Base-by-base conservation (phyloP, 176 grass and related monocot genomes). In the Eremochloa ophiuroides region DNA sequence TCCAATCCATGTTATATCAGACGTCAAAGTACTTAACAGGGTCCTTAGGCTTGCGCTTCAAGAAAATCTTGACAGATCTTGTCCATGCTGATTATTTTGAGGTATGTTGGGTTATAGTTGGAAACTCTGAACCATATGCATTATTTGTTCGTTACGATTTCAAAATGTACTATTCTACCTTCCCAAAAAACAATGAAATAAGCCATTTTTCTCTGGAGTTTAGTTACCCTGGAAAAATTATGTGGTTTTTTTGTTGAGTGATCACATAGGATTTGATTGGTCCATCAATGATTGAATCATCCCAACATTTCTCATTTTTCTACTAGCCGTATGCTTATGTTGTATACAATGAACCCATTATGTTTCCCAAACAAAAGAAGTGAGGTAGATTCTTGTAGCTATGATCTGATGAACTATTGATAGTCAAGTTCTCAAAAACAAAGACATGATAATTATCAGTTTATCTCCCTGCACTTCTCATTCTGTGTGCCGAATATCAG, bases 71-170 rank as follows among this genome's bases (percentile, higher is more conserved):
- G 88, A 99, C 93, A 11, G 88, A 99, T 73, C 90, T 93, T 44
- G 51, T 95, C 78, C 96, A 99, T 93, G 79, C 84, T 79, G 88
- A 95, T 90, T 99, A 99, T 82, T 99, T 99, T 74, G 93, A 95
- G 96, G 96, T 95, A 86, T 72, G 37, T 72, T 65, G 71, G 44
- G 13, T 72, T 81, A 58, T 30, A 30, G 43, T 78, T 73, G 66
- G 63, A 55, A 72, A 23, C 14, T 59, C 38, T 6, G 23, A 31
- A 58, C 6, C 29, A 0, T 60, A 18, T 59, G 37, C 42, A 85
- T 39, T 51, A 22, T 77, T 59, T 46, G 12, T 22, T 58, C 26
- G 10, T 46, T 58, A 34, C 56, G 25, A 69, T 81, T 75, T 34
- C 30, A 59, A 28, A n/a, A 46, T 77, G 3, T 58, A 55, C 7